Evolutionary conservation across 805 yeast species (phyloP).

Genomic region (Lipomyces orientalis): DNA sequence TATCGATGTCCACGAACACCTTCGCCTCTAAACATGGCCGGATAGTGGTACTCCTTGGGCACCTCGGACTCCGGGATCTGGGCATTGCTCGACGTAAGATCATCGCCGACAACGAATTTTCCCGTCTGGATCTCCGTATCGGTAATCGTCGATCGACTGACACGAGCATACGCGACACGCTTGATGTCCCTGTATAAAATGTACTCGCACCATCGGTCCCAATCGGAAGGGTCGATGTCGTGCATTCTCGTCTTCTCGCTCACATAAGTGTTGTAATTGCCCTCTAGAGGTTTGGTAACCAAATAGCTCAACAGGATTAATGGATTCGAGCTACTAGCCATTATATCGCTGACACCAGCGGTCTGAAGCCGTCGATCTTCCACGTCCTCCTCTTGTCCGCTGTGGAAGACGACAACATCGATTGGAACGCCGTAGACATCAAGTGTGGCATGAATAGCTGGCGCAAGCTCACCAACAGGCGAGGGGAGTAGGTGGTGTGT

Average conservation of each 20-base stretch:
- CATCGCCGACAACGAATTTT: constrained; percentile 69
- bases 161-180: constrained; percentile 92
- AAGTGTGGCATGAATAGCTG: constrained; percentile 95
- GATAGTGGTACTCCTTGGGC: constrained; percentile 72
- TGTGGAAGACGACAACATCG: constrained; percentile 95
- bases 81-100: constrained; percentile 59
- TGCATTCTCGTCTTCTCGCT: constrained; percentile 83
- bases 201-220: constrained; percentile 99
- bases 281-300: constrained; percentile 84
- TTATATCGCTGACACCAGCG: constrained; percentile 71
- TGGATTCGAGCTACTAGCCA: constrained; percentile 84
- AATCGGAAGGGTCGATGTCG: constrained; percentile 90
- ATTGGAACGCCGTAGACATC: constrained; percentile 86
- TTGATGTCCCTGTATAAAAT: constrained; percentile 84
- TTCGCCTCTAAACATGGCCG: constrained; percentile 77
- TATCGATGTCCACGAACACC: constrained; percentile 93
- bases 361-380: constrained; percentile 92
- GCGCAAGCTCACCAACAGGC: constrained; percentile 97
- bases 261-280: constrained; percentile 91
- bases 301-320: constrained; percentile 84
- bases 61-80: constrained; percentile 63
- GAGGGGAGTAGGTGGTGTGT: constrained; percentile 92
- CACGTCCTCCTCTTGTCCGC: constrained; percentile 97
- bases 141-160: constrained; percentile 89
- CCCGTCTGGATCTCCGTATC: constrained; percentile 97